phyloP scores from a whole-genome alignment of 1,139 yeast genomes.

The Suhomyces kunorum region DNA sequence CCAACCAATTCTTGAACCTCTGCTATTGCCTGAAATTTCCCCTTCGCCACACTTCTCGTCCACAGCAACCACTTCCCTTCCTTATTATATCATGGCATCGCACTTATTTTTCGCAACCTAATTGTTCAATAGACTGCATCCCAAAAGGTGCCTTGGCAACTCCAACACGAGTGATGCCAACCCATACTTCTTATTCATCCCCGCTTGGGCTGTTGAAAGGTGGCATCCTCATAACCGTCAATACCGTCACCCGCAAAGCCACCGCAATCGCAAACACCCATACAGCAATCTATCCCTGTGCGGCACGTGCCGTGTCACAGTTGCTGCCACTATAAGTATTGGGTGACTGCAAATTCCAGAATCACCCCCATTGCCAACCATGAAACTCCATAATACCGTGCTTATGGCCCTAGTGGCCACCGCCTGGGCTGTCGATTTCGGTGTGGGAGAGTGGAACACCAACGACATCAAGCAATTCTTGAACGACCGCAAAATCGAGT shows the following conservation, averaged over 20 bases:
- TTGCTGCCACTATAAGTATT: constrained; percentile 7
- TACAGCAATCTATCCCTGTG: constrained; percentile 6
- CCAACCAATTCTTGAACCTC: too few relatives aligned
- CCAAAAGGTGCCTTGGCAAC: neutral
- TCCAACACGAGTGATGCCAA: too few relatives aligned
- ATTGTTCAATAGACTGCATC: too few relatives aligned
- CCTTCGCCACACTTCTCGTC: too few relatives aligned
- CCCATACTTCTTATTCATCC: too few relatives aligned
- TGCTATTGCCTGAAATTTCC: too few relatives aligned
- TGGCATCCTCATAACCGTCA: neutral
- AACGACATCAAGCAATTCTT: constrained; percentile 32
- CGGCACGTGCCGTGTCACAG: constrained; percentile 7
- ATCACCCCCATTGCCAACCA: neutral
- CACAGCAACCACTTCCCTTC: too few relatives aligned
- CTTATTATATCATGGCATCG: too few relatives aligned
- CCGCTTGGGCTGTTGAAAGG: neutral
- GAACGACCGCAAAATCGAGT: constrained; percentile 36
- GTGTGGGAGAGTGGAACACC: constrained; percentile 22
- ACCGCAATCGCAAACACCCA: constrained; percentile 5
- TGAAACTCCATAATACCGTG: constrained; percentile 5
- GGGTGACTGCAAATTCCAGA: neutral
- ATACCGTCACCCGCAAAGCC: neutral
- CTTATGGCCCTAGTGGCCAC: constrained; percentile 8
- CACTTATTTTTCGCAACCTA: too few relatives aligned
- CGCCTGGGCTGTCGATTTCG: constrained; percentile 13